A percentile compares a stretch with the other conserved stretches of the same genome.
phyloP scores from a whole-genome alignment of 371 early-diverging fungal genomes.

The Globomyces sp. region DNA sequence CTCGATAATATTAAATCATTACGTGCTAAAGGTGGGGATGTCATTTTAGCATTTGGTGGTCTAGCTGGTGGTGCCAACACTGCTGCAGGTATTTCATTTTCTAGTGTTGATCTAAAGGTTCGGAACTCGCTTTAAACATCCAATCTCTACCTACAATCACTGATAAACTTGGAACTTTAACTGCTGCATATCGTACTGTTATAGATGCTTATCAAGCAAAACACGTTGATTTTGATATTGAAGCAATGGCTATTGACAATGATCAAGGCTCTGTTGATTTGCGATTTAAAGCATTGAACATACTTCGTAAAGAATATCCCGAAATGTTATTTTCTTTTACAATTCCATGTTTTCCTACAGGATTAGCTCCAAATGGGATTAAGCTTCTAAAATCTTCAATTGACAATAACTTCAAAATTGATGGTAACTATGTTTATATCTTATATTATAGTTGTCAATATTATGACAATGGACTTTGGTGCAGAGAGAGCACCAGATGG shows the following conservation, averaged over 20 bases:
- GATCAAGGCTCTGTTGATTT: constrained; percentile 7
- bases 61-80: constrained; percentile 13
- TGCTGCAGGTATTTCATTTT: constrained; percentile 3
- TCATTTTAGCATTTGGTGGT: constrained; percentile 37
- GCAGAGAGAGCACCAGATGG: background rate
- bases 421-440: background rate
- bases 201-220: constrained; percentile 5
- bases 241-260: background rate
- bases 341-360: background rate
- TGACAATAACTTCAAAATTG: background rate
- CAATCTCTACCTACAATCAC: background rate
- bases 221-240: constrained; percentile 10
- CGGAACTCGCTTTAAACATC: constrained; percentile 27
- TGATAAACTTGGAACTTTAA: background rate
- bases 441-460: constrained; percentile 1
- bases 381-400: constrained; percentile 1
- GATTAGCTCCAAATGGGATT: background rate
- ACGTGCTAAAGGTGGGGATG: constrained; percentile 27
- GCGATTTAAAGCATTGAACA: background rate
- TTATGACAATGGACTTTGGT: constrained; percentile 11
- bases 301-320: background rate
- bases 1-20: constrained; percentile 16
- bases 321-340: background rate
- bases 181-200: background rate
- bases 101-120: too few species aligned